Percentiles rank a stretch among this genome's conserved stretches.
Conservation (phyloP, 495 filamentous ascomycete species). For the Polyplosphaeria fusca region DNA sequence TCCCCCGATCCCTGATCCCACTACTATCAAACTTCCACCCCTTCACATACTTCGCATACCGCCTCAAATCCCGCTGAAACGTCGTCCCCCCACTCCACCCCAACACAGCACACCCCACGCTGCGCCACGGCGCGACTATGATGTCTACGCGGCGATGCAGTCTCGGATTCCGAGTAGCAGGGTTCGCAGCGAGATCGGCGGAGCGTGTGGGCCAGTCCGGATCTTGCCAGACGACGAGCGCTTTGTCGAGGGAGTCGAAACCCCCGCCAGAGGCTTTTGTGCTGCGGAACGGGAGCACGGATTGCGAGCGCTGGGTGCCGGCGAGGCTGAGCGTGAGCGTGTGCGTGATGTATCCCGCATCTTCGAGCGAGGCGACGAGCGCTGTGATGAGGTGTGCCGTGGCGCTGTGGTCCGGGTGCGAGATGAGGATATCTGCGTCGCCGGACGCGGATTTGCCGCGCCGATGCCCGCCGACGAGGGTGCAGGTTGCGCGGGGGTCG, state of each 20-base stretch:
- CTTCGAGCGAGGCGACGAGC: slow-evolving; percentile 67
- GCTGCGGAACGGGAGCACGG: slow-evolving; percentile 54
- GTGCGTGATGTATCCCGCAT: slow-evolving; percentile 71
- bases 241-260: slow-evolving; percentile 88
- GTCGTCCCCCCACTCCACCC: slow-evolving; percentile 89
- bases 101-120: slow-evolving; percentile 79
- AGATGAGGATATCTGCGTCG: slow-evolving; percentile 84
- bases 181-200: slow-evolving; percentile 37
- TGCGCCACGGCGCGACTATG: slow-evolving; percentile 84
- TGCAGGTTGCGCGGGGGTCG: slow-evolving; percentile 59
- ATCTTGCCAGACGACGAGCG: slow-evolving; percentile 89
- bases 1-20: slow-evolving; percentile 66
- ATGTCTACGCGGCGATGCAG: slow-evolving; percentile 87
- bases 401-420: slow-evolving; percentile 65
- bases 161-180: slow-evolving; percentile 61
- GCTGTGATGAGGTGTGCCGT: slow-evolving; percentile 65
- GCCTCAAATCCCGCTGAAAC: slow-evolving; percentile 81
- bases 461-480: slow-evolving; percentile 81
- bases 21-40: slow-evolving; percentile 87
- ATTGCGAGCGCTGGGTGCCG: slow-evolving; percentile 67
- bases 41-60: slow-evolving; percentile 70
- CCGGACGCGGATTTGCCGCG: slow-evolving; percentile 70
- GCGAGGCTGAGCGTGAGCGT: slow-evolving; percentile 66
- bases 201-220: slow-evolving; percentile 51
- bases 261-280: slow-evolving; percentile 48